A percentile compares a stretch with the other conserved stretches of the same genome.
Evolutionary conservation across 2,329 filamentous ascomycete genomes (phyloP).

Genomic region (Cladophialophora exuberans): DNA sequence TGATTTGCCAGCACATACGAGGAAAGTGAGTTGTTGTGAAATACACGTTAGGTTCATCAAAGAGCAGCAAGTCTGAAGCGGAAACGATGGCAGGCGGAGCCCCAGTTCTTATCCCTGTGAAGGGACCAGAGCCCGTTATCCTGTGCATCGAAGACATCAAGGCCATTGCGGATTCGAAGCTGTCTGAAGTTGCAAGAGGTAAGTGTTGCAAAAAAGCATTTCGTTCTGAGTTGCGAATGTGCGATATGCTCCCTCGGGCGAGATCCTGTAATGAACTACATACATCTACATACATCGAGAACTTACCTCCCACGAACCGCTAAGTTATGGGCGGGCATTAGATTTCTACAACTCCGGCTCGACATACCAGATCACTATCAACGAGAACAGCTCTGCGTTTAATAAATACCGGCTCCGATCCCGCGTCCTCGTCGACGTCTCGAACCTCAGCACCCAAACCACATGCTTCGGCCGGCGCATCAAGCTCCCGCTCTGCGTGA

Average conservation of each 20-base stretch:
- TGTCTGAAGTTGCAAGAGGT: constrained; percentile 21
- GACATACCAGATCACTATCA: constrained; percentile 26
- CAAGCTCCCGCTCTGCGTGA: constrained; percentile 52
- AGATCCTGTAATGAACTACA: no score
- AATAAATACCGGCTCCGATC: constrained; percentile 48
- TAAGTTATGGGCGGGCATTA: background rate
- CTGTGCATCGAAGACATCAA: constrained; percentile 27
- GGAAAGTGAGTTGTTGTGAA: no score
- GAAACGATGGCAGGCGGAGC: constrained; percentile 12
- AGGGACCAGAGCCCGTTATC: constrained; percentile 5
- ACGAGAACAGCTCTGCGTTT: constrained; percentile 58
- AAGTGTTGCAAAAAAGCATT: background rate
- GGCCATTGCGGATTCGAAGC: constrained; percentile 17
- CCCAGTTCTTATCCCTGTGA: constrained; percentile 11
- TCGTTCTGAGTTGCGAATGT: background rate
- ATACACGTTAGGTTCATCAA: background rate
- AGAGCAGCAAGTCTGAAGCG: background rate
- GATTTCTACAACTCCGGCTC: constrained; percentile 29
- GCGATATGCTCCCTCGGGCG: no score
- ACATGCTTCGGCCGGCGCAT: constrained; percentile 46
- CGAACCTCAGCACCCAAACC: constrained; percentile 41
- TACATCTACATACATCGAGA: no score
- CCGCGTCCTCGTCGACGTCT: constrained; percentile 45
- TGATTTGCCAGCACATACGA: no score
- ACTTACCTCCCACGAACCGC: background rate